Evolutionary conservation across 306 rosid genomes (phyloP).

Genomic region (Macrotyloma uniflorum): DNA sequence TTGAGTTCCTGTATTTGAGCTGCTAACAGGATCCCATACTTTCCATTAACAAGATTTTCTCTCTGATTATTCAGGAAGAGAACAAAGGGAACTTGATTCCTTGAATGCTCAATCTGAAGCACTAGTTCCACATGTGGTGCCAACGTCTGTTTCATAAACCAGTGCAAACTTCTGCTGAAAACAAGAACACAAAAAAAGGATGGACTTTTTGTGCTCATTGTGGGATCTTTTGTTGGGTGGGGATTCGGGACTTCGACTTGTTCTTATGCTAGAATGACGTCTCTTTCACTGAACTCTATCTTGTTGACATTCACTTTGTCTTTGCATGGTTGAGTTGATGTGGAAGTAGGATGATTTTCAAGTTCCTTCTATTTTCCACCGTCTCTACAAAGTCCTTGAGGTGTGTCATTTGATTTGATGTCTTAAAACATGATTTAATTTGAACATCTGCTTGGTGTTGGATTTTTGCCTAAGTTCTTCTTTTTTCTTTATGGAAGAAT

Average conservation of each 20-base stretch:
- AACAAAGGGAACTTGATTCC: not conserved
- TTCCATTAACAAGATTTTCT: not conserved
- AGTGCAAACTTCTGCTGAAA: not conserved
- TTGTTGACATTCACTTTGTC: not conserved
- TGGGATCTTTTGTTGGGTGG: not conserved
- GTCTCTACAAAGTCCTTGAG: not conserved
- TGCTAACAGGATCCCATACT: not conserved
- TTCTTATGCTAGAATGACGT: not conserved
- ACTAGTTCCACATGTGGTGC: not conserved
- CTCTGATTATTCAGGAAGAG: not conserved
- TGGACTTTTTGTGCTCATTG: not conserved
- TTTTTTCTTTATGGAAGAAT: not conserved
- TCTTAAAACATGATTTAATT: not conserved
- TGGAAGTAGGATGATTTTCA: not conserved
- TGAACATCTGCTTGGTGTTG: not conserved
- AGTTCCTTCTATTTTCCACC: not conserved
- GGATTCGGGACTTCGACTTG: not conserved
- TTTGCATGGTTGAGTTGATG: constrained; percentile 21
- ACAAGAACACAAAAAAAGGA: not conserved
- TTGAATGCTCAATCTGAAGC: not conserved
- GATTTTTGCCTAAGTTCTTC: not conserved
- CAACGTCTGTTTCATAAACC: not conserved
- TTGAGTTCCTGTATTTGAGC: no score
- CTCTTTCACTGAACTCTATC: not conserved
- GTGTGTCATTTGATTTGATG: not conserved